Base-by-base conservation (phyloP, 2,329 filamentous ascomycete species). In the Plectosphaerella sp. region DNA sequence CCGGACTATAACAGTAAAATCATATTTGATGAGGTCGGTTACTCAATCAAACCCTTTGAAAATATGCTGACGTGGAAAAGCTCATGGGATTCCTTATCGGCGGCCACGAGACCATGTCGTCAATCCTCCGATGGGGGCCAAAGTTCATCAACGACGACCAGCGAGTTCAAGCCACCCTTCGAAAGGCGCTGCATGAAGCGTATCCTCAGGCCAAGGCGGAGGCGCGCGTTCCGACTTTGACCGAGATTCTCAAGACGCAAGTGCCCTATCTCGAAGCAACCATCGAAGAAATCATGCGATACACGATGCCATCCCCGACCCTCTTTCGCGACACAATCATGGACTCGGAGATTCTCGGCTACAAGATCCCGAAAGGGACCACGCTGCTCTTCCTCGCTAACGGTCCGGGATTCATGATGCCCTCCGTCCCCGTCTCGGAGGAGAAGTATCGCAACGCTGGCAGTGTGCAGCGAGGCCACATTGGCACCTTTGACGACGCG, bases 1-100 rank as follows among this genome's bases (percentile, higher is more conserved):
- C 67, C 67, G 0, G 50, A 64, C 10, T 69, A 69, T 24, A 51
- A 64, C 46, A 65, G 61, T 1, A 49, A 56, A 8, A 57, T 52
- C 1, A 66, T 71, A 14, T 57, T 58, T 24, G 66, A 69, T 50
- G 69, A 72, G 58, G 64, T 66, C 4, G 33, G 59, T 22, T 39
- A 15, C 16, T 41, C 57, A 57, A 12, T 14, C 39, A 9, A 18
- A 49, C 36, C 24, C 50, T 39, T 18, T 12, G 5, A 8, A 3
- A 14, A 4, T 3, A n/a, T 39, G 15, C 39, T 53, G 8, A 48
- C 20, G 24, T 42, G 48, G 48, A 12, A 33, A 24, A 62, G 61
- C 50, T 62, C 15, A 60, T 64, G 37, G 64, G 61, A 14, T 63
- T 61, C 50, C 56, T 60, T 42, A 28, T 65, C n/a, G 60, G 52